Evolutionary conservation across 2,329 filamentous ascomycete species (phyloP), one percentile per base, ranked within the genome.

Genomic region (Xylaria sp.): DNA sequence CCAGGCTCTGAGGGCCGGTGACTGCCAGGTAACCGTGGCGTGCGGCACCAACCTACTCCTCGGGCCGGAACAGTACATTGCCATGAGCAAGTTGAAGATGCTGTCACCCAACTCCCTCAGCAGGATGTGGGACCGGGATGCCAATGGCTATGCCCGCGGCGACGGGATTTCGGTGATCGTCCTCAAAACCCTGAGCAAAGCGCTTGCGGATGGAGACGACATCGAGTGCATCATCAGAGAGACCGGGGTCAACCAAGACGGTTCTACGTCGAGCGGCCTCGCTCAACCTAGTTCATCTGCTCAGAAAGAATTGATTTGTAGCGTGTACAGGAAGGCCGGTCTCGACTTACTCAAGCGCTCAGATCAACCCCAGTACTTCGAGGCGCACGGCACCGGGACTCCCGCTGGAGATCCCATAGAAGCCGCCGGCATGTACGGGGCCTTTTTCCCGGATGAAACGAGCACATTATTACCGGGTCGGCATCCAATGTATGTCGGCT

Each of bases 141-240:
- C 71, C 0, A 65, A 74, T 45, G 74, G 74, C 2, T 75, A 75
- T 57, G 74, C 67, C 1, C 72, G 74, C 8, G 74, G 73, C 1
- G 74, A 75, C 15, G 74, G 73, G 13, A 57, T 73, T 3, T 70
- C 69, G 1, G 65, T 65, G 2, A 63, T 87, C 0, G 72, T 86
- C 0, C 68, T 87, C 1, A 87, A 87, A 66, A 74, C 71, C 0
- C 73, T 85, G 4, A 46, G 57, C 18, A 28, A 23, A 6, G 57
- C 57, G 1, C 25, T 46, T 8, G 43, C 25, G 7, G 57, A 60
- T 13, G 41, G 41, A 8, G 57, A 60, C 30, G 34, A 60, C 20
- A 48, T 60, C 28, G 57, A 60, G 25, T 32, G 41, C 28, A 18
- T 60, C 10, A 46, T 60, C 36, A 18, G 57, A n/a, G 57, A 60